A percentile compares a stretch with the other conserved stretches of the same genome.
Evolutionary conservation across 2,329 filamentous ascomycete species (phyloP).

Genomic region (Paraphoma chrysanthemicola): DNA sequence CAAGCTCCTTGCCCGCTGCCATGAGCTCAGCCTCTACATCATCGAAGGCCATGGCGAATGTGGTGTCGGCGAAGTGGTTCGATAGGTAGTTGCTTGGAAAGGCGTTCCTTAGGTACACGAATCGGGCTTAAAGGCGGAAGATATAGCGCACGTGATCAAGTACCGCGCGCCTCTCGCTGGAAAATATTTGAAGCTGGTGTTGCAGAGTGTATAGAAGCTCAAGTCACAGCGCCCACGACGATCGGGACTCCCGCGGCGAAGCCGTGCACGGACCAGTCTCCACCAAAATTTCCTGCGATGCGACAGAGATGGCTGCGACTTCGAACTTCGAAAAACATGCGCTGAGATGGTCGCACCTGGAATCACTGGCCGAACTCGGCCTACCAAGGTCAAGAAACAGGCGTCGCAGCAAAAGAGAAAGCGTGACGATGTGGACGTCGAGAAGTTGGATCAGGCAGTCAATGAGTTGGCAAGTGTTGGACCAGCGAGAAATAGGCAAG

Average conservation of each 20-base stretch:
- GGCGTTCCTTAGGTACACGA: too few species aligned
- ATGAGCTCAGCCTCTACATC: constrained; percentile 75
- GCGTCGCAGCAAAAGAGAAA: constrained; percentile 61
- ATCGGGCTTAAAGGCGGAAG: too few species aligned
- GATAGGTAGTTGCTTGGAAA: neutral
- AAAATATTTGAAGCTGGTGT: neutral
- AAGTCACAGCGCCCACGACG: neutral
- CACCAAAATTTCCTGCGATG: constrained; percentile 34
- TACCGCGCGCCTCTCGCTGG: neutral
- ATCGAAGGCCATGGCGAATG: constrained; percentile 55
- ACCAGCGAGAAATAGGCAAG: neutral
- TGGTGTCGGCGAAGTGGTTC: neutral
- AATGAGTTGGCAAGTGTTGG: constrained; percentile 46
- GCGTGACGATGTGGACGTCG: constrained; percentile 58
- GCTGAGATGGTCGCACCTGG: constrained; percentile 37
- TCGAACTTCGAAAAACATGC: neutral
- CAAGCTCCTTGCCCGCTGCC: constrained; percentile 85
- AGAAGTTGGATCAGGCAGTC: constrained; percentile 54
- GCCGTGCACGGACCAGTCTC: constrained; percentile 27
- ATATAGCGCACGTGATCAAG: neutral
- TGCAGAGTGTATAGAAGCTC: neutral
- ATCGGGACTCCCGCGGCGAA: constrained; percentile 26
- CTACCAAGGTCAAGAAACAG: constrained; percentile 65
- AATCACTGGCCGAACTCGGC: constrained; percentile 52
- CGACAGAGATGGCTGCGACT: constrained; percentile 10